Percentiles rank a stretch among this genome's conserved stretches.
These are phyloP conservation scores for Colletotrichum sp. DNA, from an alignment of 2,329 filamentous ascomycete species.

Conservation along the genomic window DNA sequence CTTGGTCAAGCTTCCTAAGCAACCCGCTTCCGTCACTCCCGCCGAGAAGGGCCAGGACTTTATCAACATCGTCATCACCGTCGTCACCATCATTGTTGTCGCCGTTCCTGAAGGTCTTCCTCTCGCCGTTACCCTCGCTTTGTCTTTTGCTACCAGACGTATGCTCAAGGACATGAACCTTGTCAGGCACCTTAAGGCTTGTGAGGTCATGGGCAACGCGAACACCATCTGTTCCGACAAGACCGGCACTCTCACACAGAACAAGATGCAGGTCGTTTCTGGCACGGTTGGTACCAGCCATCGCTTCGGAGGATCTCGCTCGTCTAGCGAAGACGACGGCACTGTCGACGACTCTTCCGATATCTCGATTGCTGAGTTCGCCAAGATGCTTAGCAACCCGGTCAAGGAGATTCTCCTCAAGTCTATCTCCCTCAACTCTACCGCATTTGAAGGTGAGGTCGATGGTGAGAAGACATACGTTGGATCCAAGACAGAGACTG, in stretches of 20 bases:
- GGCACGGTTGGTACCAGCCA: conserved; percentile 62
- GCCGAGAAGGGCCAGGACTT: conserved; percentile 81
- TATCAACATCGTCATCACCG: conserved; percentile 77
- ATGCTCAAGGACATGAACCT: conserved; percentile 82
- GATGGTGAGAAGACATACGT: conserved; percentile 71
- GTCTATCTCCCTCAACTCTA: conserved; percentile 71
- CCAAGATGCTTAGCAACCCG: conserved; percentile 47
- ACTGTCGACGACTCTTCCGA: conserved; percentile 37
- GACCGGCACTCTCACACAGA: conserved; percentile 71
- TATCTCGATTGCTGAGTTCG: conserved; percentile 51
- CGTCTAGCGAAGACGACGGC: conserved; percentile 26
- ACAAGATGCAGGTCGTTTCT: conserved; percentile 72
- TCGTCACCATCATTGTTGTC: conserved; percentile 81
- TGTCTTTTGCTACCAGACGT: conserved; percentile 78
- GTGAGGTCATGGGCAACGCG: conserved; percentile 83
- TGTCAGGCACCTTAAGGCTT: conserved; percentile 77
- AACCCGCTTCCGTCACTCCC: conserved; percentile 54
- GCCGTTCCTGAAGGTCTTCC: conserved; percentile 81
- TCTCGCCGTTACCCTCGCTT: conserved; percentile 76
- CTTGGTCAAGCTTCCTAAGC: conserved; percentile 67
- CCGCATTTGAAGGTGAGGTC: conserved; percentile 78
- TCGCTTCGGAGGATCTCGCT: conserved; percentile 53
- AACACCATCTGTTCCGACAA: conserved; percentile 75
- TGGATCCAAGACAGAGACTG: conserved; percentile 80
- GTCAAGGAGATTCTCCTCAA: conserved; percentile 61